phyloP scores from a whole-genome alignment of 2,329 filamentous ascomycete genomes.

The Daldinia sp. region DNA sequence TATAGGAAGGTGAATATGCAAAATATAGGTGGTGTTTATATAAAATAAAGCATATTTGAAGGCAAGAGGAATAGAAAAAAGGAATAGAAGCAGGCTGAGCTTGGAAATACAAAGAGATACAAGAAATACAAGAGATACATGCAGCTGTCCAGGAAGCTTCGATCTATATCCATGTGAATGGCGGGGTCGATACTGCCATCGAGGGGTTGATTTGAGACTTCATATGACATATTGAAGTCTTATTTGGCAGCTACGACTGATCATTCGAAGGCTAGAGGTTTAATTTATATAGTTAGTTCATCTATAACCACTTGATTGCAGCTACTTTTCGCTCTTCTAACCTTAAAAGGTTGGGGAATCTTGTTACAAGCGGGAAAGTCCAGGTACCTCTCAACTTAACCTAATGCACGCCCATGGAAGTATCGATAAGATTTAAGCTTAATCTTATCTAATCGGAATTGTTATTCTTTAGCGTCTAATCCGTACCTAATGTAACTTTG shows the following conservation, averaged over 20 bases:
- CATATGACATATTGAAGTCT: constrained; percentile 1
- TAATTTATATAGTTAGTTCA: neutral
- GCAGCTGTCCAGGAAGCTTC: neutral
- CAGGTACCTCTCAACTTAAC: neutral
- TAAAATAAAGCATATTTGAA: neutral
- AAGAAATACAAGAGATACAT: neutral
- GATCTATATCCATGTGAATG: neutral
- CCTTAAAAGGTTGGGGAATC: neutral
- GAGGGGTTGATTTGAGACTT: neutral
- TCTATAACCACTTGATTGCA: neutral
- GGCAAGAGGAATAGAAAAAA: neutral
- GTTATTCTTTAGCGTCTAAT: constrained; percentile 1
- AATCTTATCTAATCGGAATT: constrained; percentile 40
- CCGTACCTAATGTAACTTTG: neutral
- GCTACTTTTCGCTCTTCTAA: neutral
- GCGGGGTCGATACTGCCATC: constrained; percentile 7
- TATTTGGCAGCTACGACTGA: neutral
- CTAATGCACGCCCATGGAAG: neutral
- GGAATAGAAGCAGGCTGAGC: neutral
- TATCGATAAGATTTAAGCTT: constrained; percentile 27
- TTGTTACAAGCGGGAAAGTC: neutral
- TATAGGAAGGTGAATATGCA: neutral
- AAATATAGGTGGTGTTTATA: neutral
- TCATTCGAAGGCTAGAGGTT: neutral
- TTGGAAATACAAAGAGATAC: neutral